Evolutionary conservation across 1,284 basidiomycete species (phyloP), one percentile per base, ranked within the genome.

Genomic region (Mycosarcoma maydis): DNA sequence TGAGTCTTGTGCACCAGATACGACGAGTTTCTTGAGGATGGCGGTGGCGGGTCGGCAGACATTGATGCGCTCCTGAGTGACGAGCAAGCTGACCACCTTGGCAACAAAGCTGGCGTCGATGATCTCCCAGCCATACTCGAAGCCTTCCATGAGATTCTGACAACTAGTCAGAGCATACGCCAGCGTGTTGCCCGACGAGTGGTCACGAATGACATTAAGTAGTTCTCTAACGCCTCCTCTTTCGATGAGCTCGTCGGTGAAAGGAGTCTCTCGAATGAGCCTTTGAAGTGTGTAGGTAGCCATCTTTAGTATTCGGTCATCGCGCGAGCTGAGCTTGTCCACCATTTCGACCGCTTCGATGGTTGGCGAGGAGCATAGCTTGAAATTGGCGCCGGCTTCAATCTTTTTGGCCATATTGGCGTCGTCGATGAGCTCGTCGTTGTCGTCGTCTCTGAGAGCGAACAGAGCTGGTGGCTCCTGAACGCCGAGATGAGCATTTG

Each of bases 31-130:
- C 83, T 92, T 91, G 59, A 95, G 85, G 57, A 95, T 94, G 39
- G 91, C 89, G n/a, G 93, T 96, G 1, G 94, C 93, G 11, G 94
- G 94, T n/a, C 94, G 89, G 73, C 92, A 92, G 67, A 98, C 90
- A 72, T 98, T 98, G 85, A 94, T 78, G 22, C 76, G 59, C 45
- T 78, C 76, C 32, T 72, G 61, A 1, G 50, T 42, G 1, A 62
- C 88, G 34, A 96, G 86, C 61, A 94, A 90, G 69, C 89, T 86
- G 22, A 95, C 91, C 37, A 96, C 77, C 76, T 86, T 87, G 72
- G 87, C 85, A 56, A 94, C 90, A 81, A 95, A 92, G 13, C 82
- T 81, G 46, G 88, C 85, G 68, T 88, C 87, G 13, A 94, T 86
- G 23, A 85, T 85, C 3, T 88, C 85, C 91, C 91, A 93, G 38